Percentiles rank a stretch among this genome's conserved stretches.
These are phyloP conservation scores for Leccinum pellstonianum DNA, from an alignment of 768 basidiomycete species.

Conservation along the genomic window DNA sequence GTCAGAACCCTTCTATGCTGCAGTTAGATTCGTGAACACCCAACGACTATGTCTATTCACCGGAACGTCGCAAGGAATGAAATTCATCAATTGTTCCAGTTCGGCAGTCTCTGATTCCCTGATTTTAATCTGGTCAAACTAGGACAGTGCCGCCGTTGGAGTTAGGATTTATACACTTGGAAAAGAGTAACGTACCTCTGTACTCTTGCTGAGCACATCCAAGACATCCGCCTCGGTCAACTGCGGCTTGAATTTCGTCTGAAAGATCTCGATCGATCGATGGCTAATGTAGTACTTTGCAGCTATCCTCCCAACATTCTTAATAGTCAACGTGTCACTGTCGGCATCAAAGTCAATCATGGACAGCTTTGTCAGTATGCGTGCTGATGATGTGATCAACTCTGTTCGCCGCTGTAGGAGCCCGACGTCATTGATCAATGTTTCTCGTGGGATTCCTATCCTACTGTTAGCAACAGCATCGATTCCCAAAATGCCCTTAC, in stretches of 20 bases:
- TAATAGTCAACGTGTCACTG: constrained; percentile 62
- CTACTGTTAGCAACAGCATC: constrained; percentile 1
- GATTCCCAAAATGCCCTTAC: constrained; percentile 36
- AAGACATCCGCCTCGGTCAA: constrained; percentile 96
- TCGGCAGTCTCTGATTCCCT: constrained; percentile 89
- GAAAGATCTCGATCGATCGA: constrained; percentile 85
- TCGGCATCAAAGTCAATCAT: constrained; percentile 80
- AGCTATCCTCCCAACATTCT: constrained; percentile 94
- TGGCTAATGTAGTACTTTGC: constrained; percentile 94
- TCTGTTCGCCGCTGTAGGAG: constrained; percentile 68
- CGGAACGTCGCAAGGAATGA: constrained; percentile 77
- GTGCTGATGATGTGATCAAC: constrained; percentile 65
- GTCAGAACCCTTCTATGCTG: constrained; percentile 57
- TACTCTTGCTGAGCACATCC: constrained; percentile 81
- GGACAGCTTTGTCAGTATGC: constrained; percentile 58
- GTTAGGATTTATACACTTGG: not conserved
- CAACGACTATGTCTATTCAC: constrained; percentile 38
- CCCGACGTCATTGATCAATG: constrained; percentile 65
- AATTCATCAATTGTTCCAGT: constrained; percentile 64
- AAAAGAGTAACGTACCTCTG: constrained; percentile 59
- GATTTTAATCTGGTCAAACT: constrained; percentile 96
- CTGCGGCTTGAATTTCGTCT: constrained; percentile 64
- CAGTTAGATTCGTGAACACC: not conserved
- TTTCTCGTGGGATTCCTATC: constrained; percentile 72
- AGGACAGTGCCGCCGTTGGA: not conserved